These are phyloP conservation scores for Piper betle DNA, from an alignment of 164 flowering plant genomes.

Conservation along the genomic window DNA sequence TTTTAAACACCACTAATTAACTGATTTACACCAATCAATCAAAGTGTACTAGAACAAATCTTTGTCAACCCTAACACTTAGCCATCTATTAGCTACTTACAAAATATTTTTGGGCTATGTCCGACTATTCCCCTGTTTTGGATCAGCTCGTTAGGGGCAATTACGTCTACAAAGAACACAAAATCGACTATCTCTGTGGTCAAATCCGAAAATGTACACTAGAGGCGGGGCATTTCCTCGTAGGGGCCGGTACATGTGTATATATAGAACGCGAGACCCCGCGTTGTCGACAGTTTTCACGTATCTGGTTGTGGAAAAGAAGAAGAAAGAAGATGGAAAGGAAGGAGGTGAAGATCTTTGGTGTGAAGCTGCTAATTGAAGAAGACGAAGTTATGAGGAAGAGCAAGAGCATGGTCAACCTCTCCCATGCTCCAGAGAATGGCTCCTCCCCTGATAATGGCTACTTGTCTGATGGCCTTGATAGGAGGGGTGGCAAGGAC, in stretches of 20 bases:
- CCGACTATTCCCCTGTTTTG: no score
- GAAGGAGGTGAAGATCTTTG: conserved; percentile 25
- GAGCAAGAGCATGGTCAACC: conserved; percentile 34
- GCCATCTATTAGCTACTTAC: no score
- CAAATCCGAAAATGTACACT: background rate
- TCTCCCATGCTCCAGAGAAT: conserved; percentile 1
- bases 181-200: background rate
- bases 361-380: conserved; percentile 15
- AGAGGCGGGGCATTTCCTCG: background rate
- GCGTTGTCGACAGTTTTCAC: background rate
- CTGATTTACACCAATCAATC: no score
- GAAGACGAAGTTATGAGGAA: conserved; percentile 19
- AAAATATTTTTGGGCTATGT: no score
- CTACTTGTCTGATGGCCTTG: conserved; percentile 19
- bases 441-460: conserved; percentile 14
- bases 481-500: conserved; percentile 7
- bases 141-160: background rate
- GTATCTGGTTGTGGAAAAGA: background rate
- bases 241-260: background rate
- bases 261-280: background rate
- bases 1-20: no score
- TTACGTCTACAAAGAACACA: background rate
- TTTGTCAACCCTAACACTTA: no score
- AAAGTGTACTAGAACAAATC: no score
- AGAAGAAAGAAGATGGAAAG: conserved; percentile 7